phyloP scores from a whole-genome alignment of 1,284 basidiomycete genomes.

The Amylostereum areolatum region DNA sequence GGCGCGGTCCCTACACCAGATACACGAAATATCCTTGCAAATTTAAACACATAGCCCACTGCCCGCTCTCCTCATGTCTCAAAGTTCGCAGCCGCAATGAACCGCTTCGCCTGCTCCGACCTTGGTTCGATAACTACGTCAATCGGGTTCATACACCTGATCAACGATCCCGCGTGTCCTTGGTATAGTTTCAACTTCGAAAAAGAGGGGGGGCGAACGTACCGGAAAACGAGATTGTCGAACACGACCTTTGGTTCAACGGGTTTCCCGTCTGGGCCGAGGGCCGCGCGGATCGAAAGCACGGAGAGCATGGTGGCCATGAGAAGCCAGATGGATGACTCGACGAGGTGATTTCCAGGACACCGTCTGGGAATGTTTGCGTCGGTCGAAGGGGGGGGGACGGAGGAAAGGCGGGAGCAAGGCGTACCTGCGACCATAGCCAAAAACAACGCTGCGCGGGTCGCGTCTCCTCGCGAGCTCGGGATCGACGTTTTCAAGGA shows the following conservation, averaged over 20 bases:
- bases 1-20: too few relatives aligned
- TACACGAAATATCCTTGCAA: too few relatives aligned
- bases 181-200: background rate
- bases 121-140: background rate
- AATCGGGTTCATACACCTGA: background rate
- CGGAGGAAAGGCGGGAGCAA: too few relatives aligned
- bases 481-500: conserved; percentile 31
- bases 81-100: too few relatives aligned
- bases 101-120: background rate
- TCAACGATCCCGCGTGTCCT: too few relatives aligned
- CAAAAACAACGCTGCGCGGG: conserved; percentile 44
- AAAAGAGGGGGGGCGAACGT: conserved; percentile 21
- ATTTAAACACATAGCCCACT: too few relatives aligned
- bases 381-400: too few relatives aligned
- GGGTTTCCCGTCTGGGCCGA: conserved; percentile 38
- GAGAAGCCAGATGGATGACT: conserved; percentile 48
- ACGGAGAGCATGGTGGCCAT: conserved; percentile 45
- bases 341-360: conserved; percentile 45
- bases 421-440: conserved; percentile 48
- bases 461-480: conserved; percentile 28
- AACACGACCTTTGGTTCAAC: conserved; percentile 42
- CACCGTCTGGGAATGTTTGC: conserved; percentile 32
- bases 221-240: conserved; percentile 44
- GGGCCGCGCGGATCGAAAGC: conserved; percentile 42
- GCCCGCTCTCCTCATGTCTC: too few relatives aligned